Conservation (phyloP, 768 basidiomycete genomes). For the Kondoa malvinella region DNA sequence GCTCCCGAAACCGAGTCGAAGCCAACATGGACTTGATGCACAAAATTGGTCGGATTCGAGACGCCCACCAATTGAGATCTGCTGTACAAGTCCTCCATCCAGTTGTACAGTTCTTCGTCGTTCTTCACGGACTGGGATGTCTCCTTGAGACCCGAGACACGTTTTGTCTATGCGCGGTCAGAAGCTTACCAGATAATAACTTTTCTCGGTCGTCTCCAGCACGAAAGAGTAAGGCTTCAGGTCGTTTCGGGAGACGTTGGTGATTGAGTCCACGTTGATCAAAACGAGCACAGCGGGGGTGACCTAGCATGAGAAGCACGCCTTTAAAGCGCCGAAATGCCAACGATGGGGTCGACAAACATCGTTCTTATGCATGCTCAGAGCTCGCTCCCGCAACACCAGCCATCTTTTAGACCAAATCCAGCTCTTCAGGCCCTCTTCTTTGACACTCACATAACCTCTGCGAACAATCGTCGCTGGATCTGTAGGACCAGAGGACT, state of each 20-base stretch:
- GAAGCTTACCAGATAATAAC: slow-evolving; percentile 41
- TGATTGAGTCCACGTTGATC: slow-evolving; percentile 54
- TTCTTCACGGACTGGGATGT: slow-evolving; percentile 50
- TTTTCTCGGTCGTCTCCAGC: slow-evolving; percentile 67
- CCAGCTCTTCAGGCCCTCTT: slow-evolving; percentile 81
- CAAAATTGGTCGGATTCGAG: slow-evolving; percentile 88
- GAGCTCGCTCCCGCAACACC: slow-evolving; percentile 57
- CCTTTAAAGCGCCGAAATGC: background rate
- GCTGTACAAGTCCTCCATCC: slow-evolving; percentile 93
- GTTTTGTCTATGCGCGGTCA: background rate
- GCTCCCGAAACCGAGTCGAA: slow-evolving; percentile 85
- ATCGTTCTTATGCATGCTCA: slow-evolving; percentile 81
- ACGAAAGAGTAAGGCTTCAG: slow-evolving; percentile 85
- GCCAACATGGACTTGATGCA: slow-evolving; percentile 95
- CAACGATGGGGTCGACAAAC: slow-evolving; percentile 39
- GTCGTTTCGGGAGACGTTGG: slow-evolving; percentile 78
- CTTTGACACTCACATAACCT: slow-evolving; percentile 74
- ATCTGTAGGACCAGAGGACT: background rate
- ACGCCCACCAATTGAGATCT: slow-evolving; percentile 85
- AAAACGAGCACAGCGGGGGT: slow-evolving; percentile 15
- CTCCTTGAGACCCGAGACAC: background rate
- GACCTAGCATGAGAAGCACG: slow-evolving; percentile 2
- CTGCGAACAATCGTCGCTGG: slow-evolving; percentile 38
- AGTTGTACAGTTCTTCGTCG: slow-evolving; percentile 92
- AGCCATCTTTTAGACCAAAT: slow-evolving; percentile 84